Base-by-base conservation (phyloP, 2,329 filamentous ascomycete genomes). In the Pseudogymnoascus pannorum region DNA sequence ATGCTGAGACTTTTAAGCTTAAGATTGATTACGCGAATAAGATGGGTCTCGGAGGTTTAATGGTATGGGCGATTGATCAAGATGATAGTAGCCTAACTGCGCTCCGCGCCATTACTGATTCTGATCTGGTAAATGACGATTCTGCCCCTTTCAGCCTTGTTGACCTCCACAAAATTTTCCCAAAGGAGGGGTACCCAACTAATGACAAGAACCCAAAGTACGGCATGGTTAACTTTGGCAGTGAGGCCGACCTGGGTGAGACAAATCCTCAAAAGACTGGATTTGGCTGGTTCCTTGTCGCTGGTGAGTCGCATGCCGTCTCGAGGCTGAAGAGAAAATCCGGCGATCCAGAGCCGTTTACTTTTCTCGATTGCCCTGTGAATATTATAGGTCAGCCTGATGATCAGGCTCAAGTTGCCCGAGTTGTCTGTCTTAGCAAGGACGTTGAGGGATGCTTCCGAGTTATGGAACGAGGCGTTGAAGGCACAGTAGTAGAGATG, bases 61-160 rank as follows among this genome's bases (percentile, higher is more conserved):
- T 72, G 68, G 66, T 73, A 2, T 73, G 65, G 64, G 66, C 66
- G 1, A 58, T 67, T 8, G 64, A 66, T 42, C 63, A 63, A 24
- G 59, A 54, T 3, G 44, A 62, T 40, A 20, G 8, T 4, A 40
- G 16, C 16, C 8, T 40, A 18, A 40, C 36, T 2, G 36, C 36
- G 16, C 36, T 40, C 11, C 36, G 36, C 11, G 36, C 36, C 5
- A 4, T 40, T 40, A 40, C 36, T 7, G 36, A 40, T 40, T 9
- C 36, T 18, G 20, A 11, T 1, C 36, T 40, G 9, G 36, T 16
- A 16, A 40, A 4, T 40, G 36, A 4, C 36, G 36, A 18, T 9
- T 40, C 36, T 20, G n/a, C 36, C 7, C 36, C 36, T n/a, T 40
- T 40, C 9, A 40, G 7, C 12, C 16, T 40, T 3, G 36, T 40